Evolutionary conservation across 1,284 basidiomycete genomes (phyloP), one percentile per base, ranked within the genome.

Genomic region (Wolfiporia cocos): DNA sequence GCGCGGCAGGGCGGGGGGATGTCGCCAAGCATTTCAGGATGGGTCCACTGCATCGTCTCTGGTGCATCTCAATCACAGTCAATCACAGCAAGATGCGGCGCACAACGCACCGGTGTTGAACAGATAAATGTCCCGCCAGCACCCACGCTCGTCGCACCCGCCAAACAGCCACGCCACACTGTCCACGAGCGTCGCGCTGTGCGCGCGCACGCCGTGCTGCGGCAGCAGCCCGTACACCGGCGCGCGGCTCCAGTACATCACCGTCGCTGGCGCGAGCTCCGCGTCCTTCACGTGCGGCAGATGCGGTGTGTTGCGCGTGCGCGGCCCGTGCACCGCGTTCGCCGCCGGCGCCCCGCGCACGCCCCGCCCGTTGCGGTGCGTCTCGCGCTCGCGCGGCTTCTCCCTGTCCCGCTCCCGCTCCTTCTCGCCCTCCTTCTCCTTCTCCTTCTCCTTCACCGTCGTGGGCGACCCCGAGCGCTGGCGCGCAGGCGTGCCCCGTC

Each of bases 21-120:
- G 3, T 88, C 83, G 14, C 92, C 92, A 2, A 72, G 57, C 23
- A 81, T 82, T 20, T 86, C 79, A 0, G 88, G 80, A 44, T 81
- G 78, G 0, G 79, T 77, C 92, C 92, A 96, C 59, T 89, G 82
- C 77, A 93, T 86, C 26, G 89, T 92, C 64, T 94, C 92, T 90
- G 33, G 31, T 35, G 22, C 28, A 18, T 33, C 9, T 18, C 37
- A 44, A 46, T 28, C 19, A 26, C 23, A 39, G 5, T 21, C 15
- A 15, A 30, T 28, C 18, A 18, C 9, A 3, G 18, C 22, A 31
- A 11, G n/a, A 22, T n/a, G n/a, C n/a, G 18, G 20, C 26, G 12
- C 2, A n/a, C 22, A 5, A 63, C 77, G 50, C 44, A 86, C 86
- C 86, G 2, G 80, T 88, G 61, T 95, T 90, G 55, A 94, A 92